Conservation (phyloP, 495 filamentous ascomycete species). For the Lepidopterella palustris region DNA sequence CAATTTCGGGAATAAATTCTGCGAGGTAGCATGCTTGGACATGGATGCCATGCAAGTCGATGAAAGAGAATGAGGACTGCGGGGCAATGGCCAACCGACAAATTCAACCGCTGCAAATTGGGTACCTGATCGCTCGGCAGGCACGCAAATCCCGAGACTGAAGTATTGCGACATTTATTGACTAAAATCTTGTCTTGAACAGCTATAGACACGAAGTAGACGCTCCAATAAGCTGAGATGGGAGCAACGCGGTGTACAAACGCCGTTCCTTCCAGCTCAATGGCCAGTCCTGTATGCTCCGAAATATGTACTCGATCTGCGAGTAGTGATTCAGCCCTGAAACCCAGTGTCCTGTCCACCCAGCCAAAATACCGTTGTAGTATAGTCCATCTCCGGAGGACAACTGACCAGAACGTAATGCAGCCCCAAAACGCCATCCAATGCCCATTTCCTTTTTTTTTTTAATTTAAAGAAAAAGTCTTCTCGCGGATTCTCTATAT, state of each 20-base stretch:
- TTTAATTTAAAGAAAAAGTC: neutral
- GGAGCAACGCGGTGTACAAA: too few relatives aligned
- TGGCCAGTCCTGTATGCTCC: neutral
- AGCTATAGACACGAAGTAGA: too few relatives aligned
- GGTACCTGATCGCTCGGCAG: neutral
- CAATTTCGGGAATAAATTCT: neutral
- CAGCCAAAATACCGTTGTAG: neutral
- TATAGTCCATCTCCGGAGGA: neutral
- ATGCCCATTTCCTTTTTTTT: neutral
- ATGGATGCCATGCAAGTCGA: neutral
- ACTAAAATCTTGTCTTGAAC: neutral
- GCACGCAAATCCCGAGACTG: neutral
- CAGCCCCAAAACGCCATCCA: neutral
- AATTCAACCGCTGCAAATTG: neutral
- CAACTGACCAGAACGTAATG: neutral
- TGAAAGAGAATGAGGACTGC: neutral
- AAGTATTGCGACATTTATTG: neutral
- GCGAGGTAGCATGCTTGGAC: neutral
- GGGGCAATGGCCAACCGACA: neutral
- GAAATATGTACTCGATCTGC: neutral
- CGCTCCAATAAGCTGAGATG: neutral
- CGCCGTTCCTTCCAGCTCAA: neutral
- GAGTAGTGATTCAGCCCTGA: neutral
- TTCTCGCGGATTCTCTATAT: slow-evolving; percentile 34
- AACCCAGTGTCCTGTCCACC: neutral